A percentile compares a stretch with the other conserved stretches of the same genome.
Evolutionary conservation across 2,329 filamentous ascomycete genomes (phyloP).

Genomic region (Aureobasidium sp.): DNA sequence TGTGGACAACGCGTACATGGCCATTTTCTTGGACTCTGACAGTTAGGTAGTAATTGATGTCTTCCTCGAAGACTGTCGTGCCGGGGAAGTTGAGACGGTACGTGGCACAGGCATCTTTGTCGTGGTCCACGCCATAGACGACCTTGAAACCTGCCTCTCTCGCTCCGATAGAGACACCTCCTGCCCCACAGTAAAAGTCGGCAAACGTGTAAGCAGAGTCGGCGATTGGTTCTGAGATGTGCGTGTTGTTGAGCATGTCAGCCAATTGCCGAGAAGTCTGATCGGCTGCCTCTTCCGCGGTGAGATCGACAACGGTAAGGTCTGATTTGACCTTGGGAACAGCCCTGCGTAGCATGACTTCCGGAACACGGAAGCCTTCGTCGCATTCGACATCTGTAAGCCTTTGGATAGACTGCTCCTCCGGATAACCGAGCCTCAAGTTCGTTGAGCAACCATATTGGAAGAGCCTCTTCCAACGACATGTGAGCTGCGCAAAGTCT

Average conservation of each 20-base stretch:
- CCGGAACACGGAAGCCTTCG: neutral
- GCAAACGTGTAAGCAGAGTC: conserved; percentile 54
- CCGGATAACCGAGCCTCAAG: neutral
- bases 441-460: conserved; percentile 22
- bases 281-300: neutral
- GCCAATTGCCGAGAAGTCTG: neutral
- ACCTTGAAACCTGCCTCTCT: conserved; percentile 51
- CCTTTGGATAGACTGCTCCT: conserved; percentile 3
- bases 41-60: conserved; percentile 8
- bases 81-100: conserved; percentile 53
- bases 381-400: conserved; percentile 12
- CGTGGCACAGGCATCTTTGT: conserved; percentile 48
- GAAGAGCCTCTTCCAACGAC: conserved; percentile 44
- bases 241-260: neutral
- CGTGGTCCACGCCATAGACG: conserved; percentile 58
- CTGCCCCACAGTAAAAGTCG: conserved; percentile 67
- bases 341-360: neutral
- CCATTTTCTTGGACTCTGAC: neutral
- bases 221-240: neutral
- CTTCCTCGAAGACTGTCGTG: conserved; percentile 18
- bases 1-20: conserved; percentile 40
- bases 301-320: neutral
- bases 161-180: conserved; percentile 63
- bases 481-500: conserved; percentile 40
- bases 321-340: neutral